Base-by-base conservation (phyloP, 1,284 basidiomycete genomes). In the Pseudozyma thailandica region DNA sequence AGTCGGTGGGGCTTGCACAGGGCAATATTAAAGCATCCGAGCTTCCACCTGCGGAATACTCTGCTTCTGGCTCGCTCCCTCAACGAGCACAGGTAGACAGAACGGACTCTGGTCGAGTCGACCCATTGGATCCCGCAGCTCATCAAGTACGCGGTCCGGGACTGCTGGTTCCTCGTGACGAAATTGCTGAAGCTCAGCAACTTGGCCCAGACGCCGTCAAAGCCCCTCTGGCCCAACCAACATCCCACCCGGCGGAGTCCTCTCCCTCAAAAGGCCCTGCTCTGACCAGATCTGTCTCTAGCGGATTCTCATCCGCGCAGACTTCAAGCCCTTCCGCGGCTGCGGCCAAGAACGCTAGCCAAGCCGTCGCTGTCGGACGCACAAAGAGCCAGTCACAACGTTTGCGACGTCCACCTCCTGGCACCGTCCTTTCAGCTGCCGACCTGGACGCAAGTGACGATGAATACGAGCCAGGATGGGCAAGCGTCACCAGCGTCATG, bases 371-470 rank as follows among this genome's bases (percentile, higher is more conserved):
- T 8, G 50, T 68, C 43, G 75, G 60, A 41, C 53, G 76, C 16
- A 72, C 62, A 20, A 77, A 76, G 53, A 64, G 66, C 30, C 74
- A 74, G 48, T 72, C 70, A 13, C 70, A 72, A 49, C 46, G 70
- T 6, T 31, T 78, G 18, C 58, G 72, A 41, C 62, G 74, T 28
- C 77, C 77, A 18, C 78, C 78, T 13, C 73, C 74, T 8, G 78
- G 78, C 37, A 69, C 72, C 4, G 51, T 70, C 45, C 60, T 80
- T 16, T 74, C 62, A 6, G 69, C 77, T 2, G 76, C 76, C 12
- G 78, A 80, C 30, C 54, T 80, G 37, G 78, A 80, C 28, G 78
- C 78, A 20, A 78, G 77, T 39, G 78, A 80, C 37, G 78, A 80
- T 41, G 78, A 80, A 33, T 80, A 80, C 50, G 78, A 80, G 57